Evolutionary conservation across 2,329 filamentous ascomycete genomes (phyloP).

Genomic region (Trematosphaeria pertusa): DNA sequence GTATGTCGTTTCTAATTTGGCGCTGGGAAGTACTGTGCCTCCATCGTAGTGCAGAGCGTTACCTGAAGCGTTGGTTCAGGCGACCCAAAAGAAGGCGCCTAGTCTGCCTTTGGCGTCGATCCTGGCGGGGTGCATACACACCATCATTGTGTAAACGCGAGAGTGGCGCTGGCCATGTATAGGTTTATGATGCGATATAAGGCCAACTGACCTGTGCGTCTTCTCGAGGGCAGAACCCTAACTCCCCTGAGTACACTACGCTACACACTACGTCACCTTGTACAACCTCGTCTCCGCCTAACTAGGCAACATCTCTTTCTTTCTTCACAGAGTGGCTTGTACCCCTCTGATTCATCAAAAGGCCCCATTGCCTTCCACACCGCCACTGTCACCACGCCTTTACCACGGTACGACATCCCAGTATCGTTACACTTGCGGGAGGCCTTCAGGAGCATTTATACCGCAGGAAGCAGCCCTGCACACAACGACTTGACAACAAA

Average conservation of each 20-base stretch:
- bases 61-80: conserved; percentile 3
- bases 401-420: too few relatives aligned
- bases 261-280: neutral
- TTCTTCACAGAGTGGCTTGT: too few relatives aligned
- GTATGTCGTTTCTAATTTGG: conserved; percentile 19
- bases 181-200: neutral
- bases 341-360: too few relatives aligned
- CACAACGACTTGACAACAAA: conserved; percentile 4
- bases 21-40: conserved; percentile 5
- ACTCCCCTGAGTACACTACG: neutral
- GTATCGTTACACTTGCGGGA: too few relatives aligned
- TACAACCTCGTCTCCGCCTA: neutral
- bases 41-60: conserved; percentile 8
- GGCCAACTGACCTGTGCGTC: neutral
- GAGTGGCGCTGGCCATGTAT: neutral
- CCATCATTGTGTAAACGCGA: conserved; percentile 8
- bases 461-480: too few relatives aligned
- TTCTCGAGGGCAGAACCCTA: neutral
- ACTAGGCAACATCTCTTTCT: conserved; percentile 1
- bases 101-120: neutral
- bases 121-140: conserved; percentile 6
- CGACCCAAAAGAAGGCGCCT: conserved; percentile 3
- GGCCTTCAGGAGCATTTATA: too few relatives aligned
- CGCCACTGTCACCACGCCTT: too few relatives aligned
- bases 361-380: too few relatives aligned